Conservation (phyloP, 1,284 basidiomycete genomes). For the Ustilago trichophora region DNA sequence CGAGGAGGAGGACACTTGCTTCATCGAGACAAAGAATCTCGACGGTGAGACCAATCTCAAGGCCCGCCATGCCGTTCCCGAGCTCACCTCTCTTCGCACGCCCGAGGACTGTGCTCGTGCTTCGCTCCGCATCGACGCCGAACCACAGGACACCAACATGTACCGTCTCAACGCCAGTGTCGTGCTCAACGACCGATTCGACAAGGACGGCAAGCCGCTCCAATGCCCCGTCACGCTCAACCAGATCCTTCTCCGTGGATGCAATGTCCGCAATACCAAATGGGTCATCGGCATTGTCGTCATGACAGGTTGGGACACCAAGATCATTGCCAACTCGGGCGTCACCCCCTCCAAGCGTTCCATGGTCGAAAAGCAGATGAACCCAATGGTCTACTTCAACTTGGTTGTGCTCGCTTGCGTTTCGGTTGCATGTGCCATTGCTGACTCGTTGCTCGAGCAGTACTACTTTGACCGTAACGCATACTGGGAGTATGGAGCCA, state of each 20-base stretch:
- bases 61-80: constrained; percentile 82
- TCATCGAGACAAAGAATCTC: constrained; percentile 97
- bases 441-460: constrained; percentile 76
- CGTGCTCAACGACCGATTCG: constrained; percentile 68
- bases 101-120: constrained; percentile 61
- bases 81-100: constrained; percentile 62
- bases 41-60: constrained; percentile 99
- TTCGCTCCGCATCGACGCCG: constrained; percentile 80
- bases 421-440: constrained; percentile 84
- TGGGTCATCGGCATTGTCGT: constrained; percentile 93
- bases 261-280: constrained; percentile 86
- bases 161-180: constrained; percentile 88
- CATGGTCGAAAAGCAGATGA: constrained; percentile 93
- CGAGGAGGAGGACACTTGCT: constrained; percentile 97
- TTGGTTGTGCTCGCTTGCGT: constrained; percentile 81
- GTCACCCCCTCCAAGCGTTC: constrained; percentile 91
- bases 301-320: constrained; percentile 91
- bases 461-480: constrained; percentile 76
- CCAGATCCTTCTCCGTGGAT: constrained; percentile 86
- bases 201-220: constrained; percentile 63
- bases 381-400: constrained; percentile 84
- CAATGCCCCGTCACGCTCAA: constrained; percentile 81
- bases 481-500: constrained; percentile 69
- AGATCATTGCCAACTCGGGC: constrained; percentile 94
- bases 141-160: constrained; percentile 91